phyloP scores from a whole-genome alignment of 2,329 filamentous ascomycete genomes.

The Periconia digitata region DNA sequence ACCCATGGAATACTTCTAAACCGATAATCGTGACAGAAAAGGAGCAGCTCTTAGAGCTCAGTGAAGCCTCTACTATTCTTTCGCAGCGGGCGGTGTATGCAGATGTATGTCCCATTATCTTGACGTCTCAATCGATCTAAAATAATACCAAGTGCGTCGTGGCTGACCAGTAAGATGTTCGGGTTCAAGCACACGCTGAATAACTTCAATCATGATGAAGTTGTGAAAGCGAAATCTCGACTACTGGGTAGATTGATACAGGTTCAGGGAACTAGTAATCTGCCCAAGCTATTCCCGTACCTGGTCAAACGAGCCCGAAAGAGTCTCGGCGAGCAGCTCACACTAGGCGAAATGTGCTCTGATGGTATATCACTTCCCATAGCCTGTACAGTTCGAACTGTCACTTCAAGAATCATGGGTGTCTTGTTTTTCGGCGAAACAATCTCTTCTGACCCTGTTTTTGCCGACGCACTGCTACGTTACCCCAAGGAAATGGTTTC shows the following conservation, averaged over 20 bases:
- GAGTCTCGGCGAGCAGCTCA: no score
- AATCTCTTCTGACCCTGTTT: constrained; percentile 4
- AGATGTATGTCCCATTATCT: constrained; percentile 9
- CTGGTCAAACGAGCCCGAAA: no score
- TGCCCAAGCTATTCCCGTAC: neutral
- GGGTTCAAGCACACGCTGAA: constrained; percentile 21
- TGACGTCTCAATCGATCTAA: neutral
- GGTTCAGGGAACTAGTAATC: constrained; percentile 1
- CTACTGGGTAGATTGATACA: constrained; percentile 3
- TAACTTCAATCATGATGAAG: constrained; percentile 13
- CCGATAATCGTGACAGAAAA: constrained; percentile 9
- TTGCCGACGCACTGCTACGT: constrained; percentile 6
- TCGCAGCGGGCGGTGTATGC: constrained; percentile 20
- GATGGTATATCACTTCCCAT: neutral
- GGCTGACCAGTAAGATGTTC: constrained; percentile 14
- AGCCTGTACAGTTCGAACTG: constrained; percentile 5
- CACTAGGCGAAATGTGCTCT: no score
- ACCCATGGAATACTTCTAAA: constrained; percentile 10
- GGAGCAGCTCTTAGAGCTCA: constrained; percentile 13
- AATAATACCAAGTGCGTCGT: neutral
- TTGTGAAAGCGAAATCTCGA: no score
- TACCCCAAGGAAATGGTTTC: constrained; percentile 13
- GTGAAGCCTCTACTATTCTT: constrained; percentile 9
- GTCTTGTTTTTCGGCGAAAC: no score
- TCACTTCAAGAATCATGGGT: no score